Evolutionary conservation across 2,329 filamentous ascomycete genomes (phyloP).

Genomic region (Stachybotrys echinatus): DNA sequence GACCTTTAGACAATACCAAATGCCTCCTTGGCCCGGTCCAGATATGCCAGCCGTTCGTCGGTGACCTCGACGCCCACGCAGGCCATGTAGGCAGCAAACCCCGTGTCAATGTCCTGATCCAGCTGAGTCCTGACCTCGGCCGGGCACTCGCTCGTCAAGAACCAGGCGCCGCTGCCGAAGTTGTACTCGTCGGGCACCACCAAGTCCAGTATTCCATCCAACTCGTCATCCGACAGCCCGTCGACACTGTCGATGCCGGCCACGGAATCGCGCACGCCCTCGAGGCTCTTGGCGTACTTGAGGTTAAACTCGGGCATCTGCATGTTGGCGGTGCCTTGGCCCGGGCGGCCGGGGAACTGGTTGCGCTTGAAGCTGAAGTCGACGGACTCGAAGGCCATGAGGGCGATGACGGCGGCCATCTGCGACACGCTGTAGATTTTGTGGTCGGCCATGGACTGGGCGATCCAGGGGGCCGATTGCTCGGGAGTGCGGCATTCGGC

Average conservation of each 20-base stretch:
- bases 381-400: slow-evolving; percentile 67
- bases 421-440: slow-evolving; percentile 47
- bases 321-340: slow-evolving; percentile 65
- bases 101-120: slow-evolving; percentile 33
- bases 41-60: slow-evolving; percentile 32
- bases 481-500: slow-evolving; percentile 62
- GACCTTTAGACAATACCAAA: slow-evolving; percentile 29
- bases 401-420: slow-evolving; percentile 63
- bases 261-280: slow-evolving; percentile 27
- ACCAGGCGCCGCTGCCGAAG: slow-evolving; percentile 50
- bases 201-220: slow-evolving; percentile 36
- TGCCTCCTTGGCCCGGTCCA: slow-evolving; percentile 39
- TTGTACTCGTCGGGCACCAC: slow-evolving; percentile 45
- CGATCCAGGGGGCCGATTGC: slow-evolving; percentile 54
- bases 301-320: slow-evolving; percentile 40
- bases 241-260: slow-evolving; percentile 19
- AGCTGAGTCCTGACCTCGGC: slow-evolving; percentile 25
- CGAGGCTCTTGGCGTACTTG: slow-evolving; percentile 39
- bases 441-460: slow-evolving; percentile 52
- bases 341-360: slow-evolving; percentile 47
- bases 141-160: slow-evolving; percentile 38
- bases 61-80: slow-evolving; percentile 36
- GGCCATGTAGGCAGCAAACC: slow-evolving; percentile 39
- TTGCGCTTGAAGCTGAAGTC: slow-evolving; percentile 70
- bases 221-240: slow-evolving; percentile 21